phyloP scores from a whole-genome alignment of 2,329 filamentous ascomycete species.

The Colletotrichum neosansevieriae region DNA sequence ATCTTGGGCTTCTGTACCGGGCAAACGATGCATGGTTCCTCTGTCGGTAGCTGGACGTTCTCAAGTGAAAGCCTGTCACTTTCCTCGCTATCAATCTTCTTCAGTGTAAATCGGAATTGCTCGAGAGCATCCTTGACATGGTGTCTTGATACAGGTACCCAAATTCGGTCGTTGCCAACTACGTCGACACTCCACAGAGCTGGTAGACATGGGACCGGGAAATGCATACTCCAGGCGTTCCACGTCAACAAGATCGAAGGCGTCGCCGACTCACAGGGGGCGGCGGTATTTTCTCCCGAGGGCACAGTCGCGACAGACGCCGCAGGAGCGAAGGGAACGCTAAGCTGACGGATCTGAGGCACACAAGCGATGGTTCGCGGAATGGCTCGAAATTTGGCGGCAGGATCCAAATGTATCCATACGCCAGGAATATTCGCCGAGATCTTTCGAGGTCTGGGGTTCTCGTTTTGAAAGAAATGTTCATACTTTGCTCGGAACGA shows the following conservation, averaged over 20 bases:
- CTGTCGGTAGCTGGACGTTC: neutral
- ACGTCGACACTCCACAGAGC: constrained; percentile 17
- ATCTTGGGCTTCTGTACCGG: neutral
- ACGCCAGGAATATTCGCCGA: constrained; percentile 13
- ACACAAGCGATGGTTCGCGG: neutral
- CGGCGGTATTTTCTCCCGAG: neutral
- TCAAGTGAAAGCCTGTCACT: neutral
- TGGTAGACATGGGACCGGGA: constrained; percentile 13
- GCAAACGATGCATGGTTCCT: constrained; percentile 1
- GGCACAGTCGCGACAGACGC: neutral
- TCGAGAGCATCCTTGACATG: constrained; percentile 29
- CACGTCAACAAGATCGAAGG: neutral
- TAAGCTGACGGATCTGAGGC: neutral
- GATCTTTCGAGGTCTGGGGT: neutral
- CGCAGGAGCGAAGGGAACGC: neutral
- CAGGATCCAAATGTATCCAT: neutral
- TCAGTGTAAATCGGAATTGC: constrained; percentile 26
- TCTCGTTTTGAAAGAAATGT: neutral
- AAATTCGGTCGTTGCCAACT: neutral
- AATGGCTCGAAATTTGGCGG: neutral
- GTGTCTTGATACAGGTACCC: constrained; percentile 14
- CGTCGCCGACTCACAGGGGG: neutral
- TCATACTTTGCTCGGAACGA: neutral
- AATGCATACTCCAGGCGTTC: constrained; percentile 1
- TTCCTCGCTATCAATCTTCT: constrained; percentile 14